These are phyloP conservation scores for Typha latifolia DNA, from an alignment of 176 grass and related monocot species.

Conservation along the genomic window DNA sequence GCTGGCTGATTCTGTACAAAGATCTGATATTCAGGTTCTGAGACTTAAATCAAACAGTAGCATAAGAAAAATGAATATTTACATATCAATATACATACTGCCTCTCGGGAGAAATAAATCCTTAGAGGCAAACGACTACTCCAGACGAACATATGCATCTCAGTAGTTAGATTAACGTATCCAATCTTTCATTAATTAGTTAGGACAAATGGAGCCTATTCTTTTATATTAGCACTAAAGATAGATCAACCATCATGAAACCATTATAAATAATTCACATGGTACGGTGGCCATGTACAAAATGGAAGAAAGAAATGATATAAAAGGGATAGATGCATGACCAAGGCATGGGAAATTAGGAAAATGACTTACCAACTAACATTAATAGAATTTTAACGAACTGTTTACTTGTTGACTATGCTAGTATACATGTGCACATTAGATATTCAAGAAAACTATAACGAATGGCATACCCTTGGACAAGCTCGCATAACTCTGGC, in stretches of 20 bases:
- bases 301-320: neutral
- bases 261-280: neutral
- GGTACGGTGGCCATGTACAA: neutral
- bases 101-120: no score
- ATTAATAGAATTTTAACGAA: neutral
- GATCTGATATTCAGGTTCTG: no score
- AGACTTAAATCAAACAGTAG: no score
- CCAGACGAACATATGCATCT: no score
- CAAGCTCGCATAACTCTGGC: constrained; percentile 78
- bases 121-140: no score
- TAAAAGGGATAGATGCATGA: neutral
- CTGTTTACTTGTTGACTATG: neutral
- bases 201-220: neutral
- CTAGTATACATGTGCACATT: neutral
- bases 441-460: constrained; percentile 1
- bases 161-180: no score
- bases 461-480: constrained; percentile 66
- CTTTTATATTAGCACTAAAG: neutral
- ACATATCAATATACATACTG: no score
- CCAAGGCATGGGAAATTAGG: neutral
- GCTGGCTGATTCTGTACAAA: no score
- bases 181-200: no score
- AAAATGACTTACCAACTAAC: neutral
- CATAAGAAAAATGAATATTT: no score
- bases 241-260: neutral